These are phyloP conservation scores for Angomonas deanei DNA, from an alignment of 208 protist genomes.

Conservation along the genomic window DNA sequence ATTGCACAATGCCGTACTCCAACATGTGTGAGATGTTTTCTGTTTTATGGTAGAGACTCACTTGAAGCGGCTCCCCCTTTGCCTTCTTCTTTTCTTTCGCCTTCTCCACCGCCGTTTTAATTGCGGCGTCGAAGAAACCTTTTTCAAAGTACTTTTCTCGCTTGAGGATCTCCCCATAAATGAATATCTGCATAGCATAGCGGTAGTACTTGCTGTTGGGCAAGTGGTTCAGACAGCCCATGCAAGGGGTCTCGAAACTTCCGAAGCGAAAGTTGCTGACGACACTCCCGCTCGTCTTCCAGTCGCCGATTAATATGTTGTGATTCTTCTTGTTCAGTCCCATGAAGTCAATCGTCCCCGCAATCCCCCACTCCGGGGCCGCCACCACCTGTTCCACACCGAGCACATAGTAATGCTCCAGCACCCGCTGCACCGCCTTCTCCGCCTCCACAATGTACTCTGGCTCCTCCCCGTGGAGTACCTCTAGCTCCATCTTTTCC, in stretches of 20 bases:
- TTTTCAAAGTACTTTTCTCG: conserved; percentile 57
- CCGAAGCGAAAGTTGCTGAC: conserved; percentile 78
- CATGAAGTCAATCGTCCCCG: conserved; percentile 79
- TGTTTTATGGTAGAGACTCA: conserved; percentile 16
- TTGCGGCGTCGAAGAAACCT: conserved; percentile 52
- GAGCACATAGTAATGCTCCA: conserved; percentile 48
- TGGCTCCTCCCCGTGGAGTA: conserved; percentile 72
- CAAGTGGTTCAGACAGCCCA: conserved; percentile 66
- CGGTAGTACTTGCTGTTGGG: conserved; percentile 81
- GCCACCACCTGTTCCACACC: conserved; percentile 72
- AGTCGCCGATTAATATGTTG: conserved; percentile 76
- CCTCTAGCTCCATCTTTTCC: conserved; percentile 20
- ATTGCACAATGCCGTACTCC: conserved; percentile 80
- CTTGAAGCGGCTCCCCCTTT: background rate
- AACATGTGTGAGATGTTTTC: conserved; percentile 20
- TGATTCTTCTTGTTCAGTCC: conserved; percentile 52
- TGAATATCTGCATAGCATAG: conserved; percentile 79
- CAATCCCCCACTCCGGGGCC: conserved; percentile 51
- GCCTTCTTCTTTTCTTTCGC: conserved; percentile 1
- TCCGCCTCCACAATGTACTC: conserved; percentile 64
- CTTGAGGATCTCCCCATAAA: conserved; percentile 73
- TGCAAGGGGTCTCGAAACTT: conserved; percentile 61
- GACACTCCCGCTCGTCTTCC: conserved; percentile 80
- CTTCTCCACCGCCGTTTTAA: conserved; percentile 3
- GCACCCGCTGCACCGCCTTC: conserved; percentile 42